A percentile compares a stretch with the other conserved stretches of the same genome.
Evolutionary conservation across 495 filamentous ascomycete species (phyloP).

Genomic region (Astrothelium macrocarpum): DNA sequence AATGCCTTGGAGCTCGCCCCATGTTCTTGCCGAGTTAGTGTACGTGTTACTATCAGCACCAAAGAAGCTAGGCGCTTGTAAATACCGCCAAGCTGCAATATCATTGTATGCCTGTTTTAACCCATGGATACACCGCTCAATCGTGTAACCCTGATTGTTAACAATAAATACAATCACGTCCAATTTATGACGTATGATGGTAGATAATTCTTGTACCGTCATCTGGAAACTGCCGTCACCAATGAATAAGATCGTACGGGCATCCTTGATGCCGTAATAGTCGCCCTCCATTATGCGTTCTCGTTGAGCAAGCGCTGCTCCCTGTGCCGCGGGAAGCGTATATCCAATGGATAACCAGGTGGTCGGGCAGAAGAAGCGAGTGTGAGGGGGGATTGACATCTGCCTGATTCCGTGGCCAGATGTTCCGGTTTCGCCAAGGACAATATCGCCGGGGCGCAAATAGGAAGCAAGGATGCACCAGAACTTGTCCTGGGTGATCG

Average conservation of each 20-base stretch:
- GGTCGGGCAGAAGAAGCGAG: constrained; percentile 30
- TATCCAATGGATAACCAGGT: constrained; percentile 41
- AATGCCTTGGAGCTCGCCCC: constrained; percentile 32
- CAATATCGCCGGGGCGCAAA: constrained; percentile 22
- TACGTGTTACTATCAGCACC: constrained; percentile 29
- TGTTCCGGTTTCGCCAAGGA: constrained; percentile 34
- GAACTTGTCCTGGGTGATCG: constrained; percentile 21
- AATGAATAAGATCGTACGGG: constrained; percentile 61
- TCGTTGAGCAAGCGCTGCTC: constrained; percentile 39
- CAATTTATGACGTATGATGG: constrained; percentile 68
- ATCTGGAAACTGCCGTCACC: constrained; percentile 83
- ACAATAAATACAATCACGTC: constrained; percentile 56
- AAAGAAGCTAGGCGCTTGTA: constrained; percentile 35
- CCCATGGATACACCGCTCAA: constrained; percentile 39
- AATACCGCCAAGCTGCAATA: constrained; percentile 61
- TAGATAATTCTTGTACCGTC: constrained; percentile 76
- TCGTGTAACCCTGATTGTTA: constrained; percentile 37
- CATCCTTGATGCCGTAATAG: constrained; percentile 12
- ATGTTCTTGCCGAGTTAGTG: constrained; percentile 23
- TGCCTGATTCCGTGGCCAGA: constrained; percentile 29
- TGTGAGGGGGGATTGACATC: constrained; percentile 27
- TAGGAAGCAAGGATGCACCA: constrained; percentile 19
- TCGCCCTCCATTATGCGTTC: constrained; percentile 23
- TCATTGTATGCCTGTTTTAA: constrained; percentile 75
- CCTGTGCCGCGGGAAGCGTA: constrained; percentile 41